Base-by-base conservation (phyloP, 257 asterid species). In the Solanum sejunctum region DNA sequence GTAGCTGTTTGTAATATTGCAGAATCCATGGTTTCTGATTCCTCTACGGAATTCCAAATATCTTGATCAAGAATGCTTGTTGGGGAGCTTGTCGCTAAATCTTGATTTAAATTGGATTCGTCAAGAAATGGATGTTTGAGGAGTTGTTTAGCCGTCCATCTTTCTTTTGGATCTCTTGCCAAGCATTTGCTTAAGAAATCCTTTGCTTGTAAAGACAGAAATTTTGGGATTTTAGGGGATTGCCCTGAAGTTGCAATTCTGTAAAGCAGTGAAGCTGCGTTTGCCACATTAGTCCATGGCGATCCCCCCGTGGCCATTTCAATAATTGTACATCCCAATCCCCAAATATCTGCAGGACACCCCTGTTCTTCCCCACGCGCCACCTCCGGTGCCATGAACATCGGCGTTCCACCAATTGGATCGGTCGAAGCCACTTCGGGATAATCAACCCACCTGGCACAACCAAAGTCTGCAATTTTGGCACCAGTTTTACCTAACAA, bases 381-480 rank as follows among this genome's bases (percentile, higher is more conserved):
- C 0, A 89, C 96, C 85, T 95, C 98, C 56, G 97, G 98, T 15
- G 96, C 89, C 98, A 95, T 95, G 84, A 87, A 95, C 90, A 91
- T 78, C 47, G 98, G 98, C 6, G 98, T 93, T 52, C 96, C 95
- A 0, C 96, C 93, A 8, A 85, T 72, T 4, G 41, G 23, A 10
- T 1, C 43, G 51, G 1, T 2, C 0, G 41, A 36, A 2, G 23
- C 88, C 7, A 28, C 84, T 23, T 6, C 6, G 41, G 72, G 79
- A 28, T n/a, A n/a, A n/a, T 63, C 81, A 7, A 43, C 8, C 84
- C 82, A 81, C 89, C 89, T 95, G 1, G 98, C 90, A 55, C 98
- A 93, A 17, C 98, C 98, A 41, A 95, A 94, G 45, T 95, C 98
- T 0, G 97, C 89, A 1, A 95, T 90, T 39, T 95, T 93, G 39